Evolutionary conservation across 768 basidiomycete species (phyloP), one percentile per base, ranked within the genome.

Genomic region (Gelatoporia subvermispora): DNA sequence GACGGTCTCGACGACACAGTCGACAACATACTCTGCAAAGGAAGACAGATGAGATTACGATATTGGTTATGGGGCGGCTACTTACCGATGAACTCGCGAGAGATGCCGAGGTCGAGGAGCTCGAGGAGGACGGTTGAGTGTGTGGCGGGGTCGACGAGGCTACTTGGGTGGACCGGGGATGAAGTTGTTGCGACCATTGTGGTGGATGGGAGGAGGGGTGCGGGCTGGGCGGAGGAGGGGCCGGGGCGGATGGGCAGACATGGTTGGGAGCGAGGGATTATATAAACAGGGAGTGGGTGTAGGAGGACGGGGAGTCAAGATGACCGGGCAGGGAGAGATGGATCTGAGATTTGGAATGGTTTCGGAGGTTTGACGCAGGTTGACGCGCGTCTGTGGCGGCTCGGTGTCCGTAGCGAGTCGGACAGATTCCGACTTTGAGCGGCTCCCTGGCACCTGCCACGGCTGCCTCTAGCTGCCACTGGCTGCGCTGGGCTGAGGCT

Each of bases 111-210:
- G 55, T 82, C 78, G 56, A 88, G 68, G 55, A 90, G 79, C 63
- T 86, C 74, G 46, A 88, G 72, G 42, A 88, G 75, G 13, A 77
- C 82, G 13, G 79, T 79, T 1, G 81, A 78, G 63, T 88, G 87
- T 0, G 68, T 60, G 0, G 80, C 63, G 16, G 84, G 72, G 66
- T 85, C 79, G 42, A 87, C 79, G 62, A 88, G 81, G 53, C 69
- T 72, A 0, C 76, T 74, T 10, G 62, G 66, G 65, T 77, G 75
- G 22, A 76, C 39, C 9, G 73, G 68, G 3, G 59, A 45, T 17
- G 43, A 34, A 43, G 62, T 54, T 57, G 45, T 48, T 21, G 41
- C 38, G 54, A 50, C 13, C 40, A 39, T 31, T 43, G 46, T 38
- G 47, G 39, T 36, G 45, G 43, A 43, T 36, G 44, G 44, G 21